Evolutionary conservation across 2,329 filamentous ascomycete species (phyloP).

Genomic region (Ascomycota sp.): DNA sequence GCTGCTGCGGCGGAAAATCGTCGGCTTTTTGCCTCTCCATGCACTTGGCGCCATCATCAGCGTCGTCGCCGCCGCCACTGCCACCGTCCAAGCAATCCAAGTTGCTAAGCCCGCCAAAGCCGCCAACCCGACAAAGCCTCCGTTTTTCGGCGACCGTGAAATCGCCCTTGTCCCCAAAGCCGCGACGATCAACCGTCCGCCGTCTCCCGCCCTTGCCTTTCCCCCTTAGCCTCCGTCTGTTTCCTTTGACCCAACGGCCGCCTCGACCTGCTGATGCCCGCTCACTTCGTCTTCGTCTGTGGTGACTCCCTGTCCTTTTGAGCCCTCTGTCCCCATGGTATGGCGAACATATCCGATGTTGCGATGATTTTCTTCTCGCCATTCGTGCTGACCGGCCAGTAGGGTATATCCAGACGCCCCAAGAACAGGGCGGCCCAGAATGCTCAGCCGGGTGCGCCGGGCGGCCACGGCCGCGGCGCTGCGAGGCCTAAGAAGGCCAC

Average conservation of each 20-base stretch:
- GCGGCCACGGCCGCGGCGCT: slow-evolving; percentile 13
- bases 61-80: slow-evolving; percentile 7
- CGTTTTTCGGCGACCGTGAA: no score
- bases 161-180: no score
- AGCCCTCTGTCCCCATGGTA: slow-evolving; percentile 2
- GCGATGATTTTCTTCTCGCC: no score
- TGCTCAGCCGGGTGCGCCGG: slow-evolving; percentile 19
- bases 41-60: no score
- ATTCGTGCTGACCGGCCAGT: no score
- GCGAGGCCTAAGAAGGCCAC: slow-evolving; percentile 82
- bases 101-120: neutral
- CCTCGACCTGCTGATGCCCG: slow-evolving; percentile 8
- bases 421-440: slow-evolving; percentile 17
- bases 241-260: neutral
- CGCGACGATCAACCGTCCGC: no score
- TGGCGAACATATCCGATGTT: no score
- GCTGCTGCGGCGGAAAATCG: slow-evolving; percentile 14
- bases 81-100: neutral
- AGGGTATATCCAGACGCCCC: slow-evolving; percentile 20
- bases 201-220: slow-evolving; percentile 5
- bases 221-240: neutral
- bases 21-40: slow-evolving; percentile 15
- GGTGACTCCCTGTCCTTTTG: slow-evolving; percentile 1
- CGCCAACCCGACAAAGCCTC: no score
- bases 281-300: slow-evolving; percentile 4